These are phyloP conservation scores for Scorias spongiosa DNA, from an alignment of 2,329 filamentous ascomycete genomes.

Conservation along the genomic window DNA sequence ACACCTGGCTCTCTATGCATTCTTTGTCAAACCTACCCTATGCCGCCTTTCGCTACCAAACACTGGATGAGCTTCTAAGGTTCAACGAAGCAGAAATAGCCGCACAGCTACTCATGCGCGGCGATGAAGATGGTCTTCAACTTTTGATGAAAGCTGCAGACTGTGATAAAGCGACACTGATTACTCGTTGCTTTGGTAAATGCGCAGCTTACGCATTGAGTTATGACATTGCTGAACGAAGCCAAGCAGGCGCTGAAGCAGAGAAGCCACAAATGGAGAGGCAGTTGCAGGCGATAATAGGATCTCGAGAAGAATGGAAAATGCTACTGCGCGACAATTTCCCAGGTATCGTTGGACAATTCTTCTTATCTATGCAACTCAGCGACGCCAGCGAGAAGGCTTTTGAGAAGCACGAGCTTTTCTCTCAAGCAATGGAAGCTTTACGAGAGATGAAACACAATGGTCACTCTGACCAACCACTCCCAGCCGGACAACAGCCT, in stretches of 20 bases:
- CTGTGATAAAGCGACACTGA: constrained; percentile 39
- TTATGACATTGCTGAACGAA: constrained; percentile 42
- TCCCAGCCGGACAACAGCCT: constrained; percentile 74
- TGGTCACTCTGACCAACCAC: constrained; percentile 46
- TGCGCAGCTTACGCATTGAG: constrained; percentile 72
- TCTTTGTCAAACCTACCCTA: constrained; percentile 61
- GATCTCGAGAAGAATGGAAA: constrained; percentile 45
- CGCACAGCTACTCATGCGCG: constrained; percentile 70
- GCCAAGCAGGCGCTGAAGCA: neutral
- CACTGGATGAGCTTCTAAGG: constrained; percentile 50
- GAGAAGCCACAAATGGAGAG: constrained; percentile 38
- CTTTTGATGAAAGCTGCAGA: constrained; percentile 46
- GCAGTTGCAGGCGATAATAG: constrained; percentile 53
- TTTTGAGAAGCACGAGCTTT: constrained; percentile 23
- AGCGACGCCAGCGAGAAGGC: constrained; percentile 58
- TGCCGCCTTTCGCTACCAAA: constrained; percentile 65
- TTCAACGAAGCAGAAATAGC: constrained; percentile 64
- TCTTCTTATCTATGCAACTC: constrained; percentile 58
- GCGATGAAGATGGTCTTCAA: constrained; percentile 47
- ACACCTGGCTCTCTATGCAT: constrained; percentile 61
- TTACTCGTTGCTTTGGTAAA: constrained; percentile 58
- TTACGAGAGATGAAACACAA: constrained; percentile 55
- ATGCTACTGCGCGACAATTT: constrained; percentile 54
- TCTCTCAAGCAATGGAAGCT: constrained; percentile 45
- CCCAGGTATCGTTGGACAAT: constrained; percentile 57